Percentiles rank a stretch among this genome's conserved stretches.
Evolutionary conservation across 257 asterid species (phyloP).

Genomic region (Solanum dulcamara): DNA sequence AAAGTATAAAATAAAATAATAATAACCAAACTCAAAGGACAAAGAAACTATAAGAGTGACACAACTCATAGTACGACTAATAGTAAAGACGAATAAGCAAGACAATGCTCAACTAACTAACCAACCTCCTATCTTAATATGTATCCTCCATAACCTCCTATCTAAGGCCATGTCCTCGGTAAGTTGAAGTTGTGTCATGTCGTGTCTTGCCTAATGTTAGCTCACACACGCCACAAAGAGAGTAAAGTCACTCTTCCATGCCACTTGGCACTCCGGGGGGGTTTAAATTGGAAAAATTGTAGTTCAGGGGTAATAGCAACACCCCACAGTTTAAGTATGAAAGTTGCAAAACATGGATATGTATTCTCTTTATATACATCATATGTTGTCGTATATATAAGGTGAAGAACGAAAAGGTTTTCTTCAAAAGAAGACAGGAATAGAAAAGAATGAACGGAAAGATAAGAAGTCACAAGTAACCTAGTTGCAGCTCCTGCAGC

Average conservation of each 20-base stretch:
- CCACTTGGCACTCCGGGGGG: not conserved
- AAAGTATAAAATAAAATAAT: too few relatives aligned
- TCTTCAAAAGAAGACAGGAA: not conserved
- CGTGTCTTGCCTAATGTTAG: not conserved
- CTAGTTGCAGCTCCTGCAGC: slow-evolving; percentile 94
- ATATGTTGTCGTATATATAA: not conserved
- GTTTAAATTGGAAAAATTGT: not conserved
- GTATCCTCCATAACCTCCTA: too few relatives aligned
- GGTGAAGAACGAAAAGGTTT: not conserved
- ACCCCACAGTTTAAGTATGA: not conserved
- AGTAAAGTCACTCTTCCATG: not conserved
- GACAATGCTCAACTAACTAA: too few relatives aligned
- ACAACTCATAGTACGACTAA: too few relatives aligned
- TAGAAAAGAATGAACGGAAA: not conserved
- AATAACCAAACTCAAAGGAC: too few relatives aligned
- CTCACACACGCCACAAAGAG: not conserved
- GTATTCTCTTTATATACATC: not conserved
- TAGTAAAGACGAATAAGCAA: too few relatives aligned
- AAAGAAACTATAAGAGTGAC: too few relatives aligned
- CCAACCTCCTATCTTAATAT: too few relatives aligned
- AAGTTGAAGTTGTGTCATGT: not conserved
- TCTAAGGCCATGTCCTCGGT: too few relatives aligned
- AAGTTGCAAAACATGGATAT: not conserved
- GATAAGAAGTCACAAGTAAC: slow-evolving; percentile 17
- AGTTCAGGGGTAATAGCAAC: not conserved